Base-by-base conservation (phyloP, 129 eudicot genomes). In the Dittrichia graveolens region DNA sequence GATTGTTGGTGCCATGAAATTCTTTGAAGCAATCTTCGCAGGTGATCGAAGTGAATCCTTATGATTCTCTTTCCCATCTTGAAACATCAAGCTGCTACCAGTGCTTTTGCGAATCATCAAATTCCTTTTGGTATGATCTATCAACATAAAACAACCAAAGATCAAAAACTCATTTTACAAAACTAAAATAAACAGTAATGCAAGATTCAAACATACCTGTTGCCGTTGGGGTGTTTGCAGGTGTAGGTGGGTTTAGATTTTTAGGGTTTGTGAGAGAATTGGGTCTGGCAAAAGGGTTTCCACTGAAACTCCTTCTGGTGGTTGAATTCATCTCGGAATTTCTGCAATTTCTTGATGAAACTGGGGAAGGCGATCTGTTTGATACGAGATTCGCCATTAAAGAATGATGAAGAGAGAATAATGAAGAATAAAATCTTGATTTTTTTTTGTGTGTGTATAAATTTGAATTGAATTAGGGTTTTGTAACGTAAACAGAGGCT, bases 301-400 rank as follows among this genome's bases (percentile, higher is more conserved):
- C 89, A 15, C 49, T 89, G 67, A 83, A 89, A 40, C 98, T 92
- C 74, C 84, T 85, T 16, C 98, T 74, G 9, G 64, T 63, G 47
- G 79, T 61, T 3, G 85, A 66, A 78, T 67, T 83, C 55, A 56
- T 35, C 47, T 85, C 89, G 5, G 83, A 67, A 64, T 66, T 79
- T 81, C 84, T 81, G 3, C 83, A 62, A 55, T 78, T 82, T 54
- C 86, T 83, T 72, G 95, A 11, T 16, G 80, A 63, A 31, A 89
- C 67, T 31, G 98, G 98, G 5, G 98, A 92, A 42, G 96, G 95
- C 14, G 98, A 83, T 83, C 91, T 83, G 78, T 85, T 83, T 13
- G 89, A 79, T 19, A 41, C 61, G 38, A 54, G 18, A 59, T 68
- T 75, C 50, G 67, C 46, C 67, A 31, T 82, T 66, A 44, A 72